Base-by-base conservation (phyloP, 176 grass and related monocot species). In the Rhynchospora breviuscula region DNA sequence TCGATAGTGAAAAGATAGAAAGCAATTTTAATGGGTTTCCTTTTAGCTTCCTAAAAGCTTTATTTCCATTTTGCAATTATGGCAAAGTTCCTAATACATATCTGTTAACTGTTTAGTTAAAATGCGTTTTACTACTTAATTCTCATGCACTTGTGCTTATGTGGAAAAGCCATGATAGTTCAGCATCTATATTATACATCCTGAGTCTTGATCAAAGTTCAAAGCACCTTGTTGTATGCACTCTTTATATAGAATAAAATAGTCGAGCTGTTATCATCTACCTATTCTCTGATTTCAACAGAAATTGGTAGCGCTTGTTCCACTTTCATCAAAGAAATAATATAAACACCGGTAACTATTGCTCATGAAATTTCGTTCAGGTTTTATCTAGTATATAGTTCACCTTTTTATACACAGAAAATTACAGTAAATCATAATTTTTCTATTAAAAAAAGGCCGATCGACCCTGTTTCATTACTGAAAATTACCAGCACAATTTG, bases 1-100 rank as follows among this genome's bases (percentile, higher is more conserved):
- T 81, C 57, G 7, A 25, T 63, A 81, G 78, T 81, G 78, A 63
- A 63, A 47, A 44, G 57, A 81, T 81, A 46, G 25, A 61, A 81
- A 45, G 53, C 25, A 31, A 58, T 81, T 46, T 81, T 81, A 81
- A 21, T 63, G 58, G 59, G 51, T 43, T 59, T 62, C 78, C 25
- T 80, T 80, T 80, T 45, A 44, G 5, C 10, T 46, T n/a, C 18
- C 18, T 33, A 80, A 80, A 63, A 54, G 21, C 21, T 76, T 53
- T 53, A 15, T 15, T 29, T 44, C 53, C 19, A 0, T 76, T 54
- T 76, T 76, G 72, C 47, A 54, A 54, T 54, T 54, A 76, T 76
- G 7, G 8, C 44, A 21, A 53, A 51, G 22, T 13, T 76, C 21
- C 21, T 14, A 45, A 76, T 1, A 76, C 21, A 15, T 53, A 74